A percentile compares a stretch with the other conserved stretches of the same genome.
Conservation (phyloP, 2,329 filamentous ascomycete species). For the Verticillium nubilum region DNA sequence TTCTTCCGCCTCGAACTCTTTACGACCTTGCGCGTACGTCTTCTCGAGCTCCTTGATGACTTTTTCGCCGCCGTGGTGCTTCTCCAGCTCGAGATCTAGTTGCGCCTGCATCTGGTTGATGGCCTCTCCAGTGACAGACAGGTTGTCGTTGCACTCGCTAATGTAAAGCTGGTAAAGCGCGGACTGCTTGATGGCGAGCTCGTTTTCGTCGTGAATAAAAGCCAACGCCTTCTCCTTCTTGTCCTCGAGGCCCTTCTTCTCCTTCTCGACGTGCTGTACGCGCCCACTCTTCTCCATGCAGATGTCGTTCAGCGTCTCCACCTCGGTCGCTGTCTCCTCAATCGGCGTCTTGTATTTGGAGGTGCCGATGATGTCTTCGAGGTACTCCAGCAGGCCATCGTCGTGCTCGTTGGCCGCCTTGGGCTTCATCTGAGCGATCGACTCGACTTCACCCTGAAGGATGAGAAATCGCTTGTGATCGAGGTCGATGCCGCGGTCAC, state of each 20-base stretch:
- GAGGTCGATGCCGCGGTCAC: constrained; percentile 84
- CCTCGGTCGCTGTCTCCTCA: constrained; percentile 84
- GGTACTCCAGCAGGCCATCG: constrained; percentile 90
- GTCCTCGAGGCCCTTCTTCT: constrained; percentile 86
- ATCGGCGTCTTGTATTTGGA: constrained; percentile 98
- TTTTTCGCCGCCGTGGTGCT: constrained; percentile 84
- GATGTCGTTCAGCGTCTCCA: constrained; percentile 88
- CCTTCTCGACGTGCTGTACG: constrained; percentile 96
- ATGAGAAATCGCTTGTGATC: constrained; percentile 99
- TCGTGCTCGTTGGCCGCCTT: constrained; percentile 95
- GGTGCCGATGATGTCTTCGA: constrained; percentile 97
- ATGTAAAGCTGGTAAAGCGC: constrained; percentile 90
- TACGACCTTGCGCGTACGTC: constrained; percentile 73
- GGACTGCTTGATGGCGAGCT: constrained; percentile 82
- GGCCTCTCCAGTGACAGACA: constrained; percentile 82
- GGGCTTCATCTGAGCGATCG: constrained; percentile 98
- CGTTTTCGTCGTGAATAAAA: constrained; percentile 89
- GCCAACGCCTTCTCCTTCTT: constrained; percentile 94
- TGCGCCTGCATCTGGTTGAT: constrained; percentile 86
- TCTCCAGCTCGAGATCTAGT: constrained; percentile 81
- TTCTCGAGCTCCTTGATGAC: constrained; percentile 87
- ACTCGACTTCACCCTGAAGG: constrained; percentile 95
- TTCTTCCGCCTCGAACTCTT: constrained; percentile 77
- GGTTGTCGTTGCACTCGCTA: constrained; percentile 81
- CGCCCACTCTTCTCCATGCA: constrained; percentile 93